phyloP scores from a whole-genome alignment of 257 asterid genomes.

The Primulina tabacum region DNA sequence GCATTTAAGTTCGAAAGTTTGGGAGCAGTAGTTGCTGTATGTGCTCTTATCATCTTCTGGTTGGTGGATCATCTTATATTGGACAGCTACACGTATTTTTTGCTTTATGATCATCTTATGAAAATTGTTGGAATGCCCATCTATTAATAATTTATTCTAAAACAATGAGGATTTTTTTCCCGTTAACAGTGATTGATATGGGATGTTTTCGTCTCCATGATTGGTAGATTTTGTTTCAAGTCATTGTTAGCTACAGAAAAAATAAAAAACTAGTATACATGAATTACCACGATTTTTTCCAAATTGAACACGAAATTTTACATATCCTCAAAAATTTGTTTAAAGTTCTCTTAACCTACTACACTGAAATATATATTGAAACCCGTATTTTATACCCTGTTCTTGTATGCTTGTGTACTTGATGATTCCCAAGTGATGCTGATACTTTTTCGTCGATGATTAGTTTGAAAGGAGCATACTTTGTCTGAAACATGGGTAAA shows the following conservation, averaged over 20 bases:
- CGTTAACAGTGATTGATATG: not conserved
- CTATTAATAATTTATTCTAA: no score
- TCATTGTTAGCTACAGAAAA: no score
- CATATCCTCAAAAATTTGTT: no score
- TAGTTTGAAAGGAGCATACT: not conserved
- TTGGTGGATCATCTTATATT: not conserved
- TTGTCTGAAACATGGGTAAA: conserved; percentile 68
- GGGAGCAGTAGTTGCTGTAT: not conserved
- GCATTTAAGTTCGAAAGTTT: not conserved
- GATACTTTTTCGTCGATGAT: not conserved
- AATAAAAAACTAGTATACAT: not conserved
- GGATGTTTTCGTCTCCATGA: not conserved
- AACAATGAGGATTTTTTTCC: not conserved
- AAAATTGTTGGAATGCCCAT: not conserved
- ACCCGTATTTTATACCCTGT: not conserved
- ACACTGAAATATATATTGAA: not conserved
- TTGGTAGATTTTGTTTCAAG: not conserved
- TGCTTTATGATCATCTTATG: not conserved
- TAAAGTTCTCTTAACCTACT: not conserved
- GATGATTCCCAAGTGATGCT: not conserved
- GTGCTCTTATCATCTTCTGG: not conserved
- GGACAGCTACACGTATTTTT: not conserved
- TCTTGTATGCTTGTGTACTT: not conserved
- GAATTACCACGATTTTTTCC: not conserved
- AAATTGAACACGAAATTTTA: not conserved